Conservation (phyloP, 768 basidiomycete genomes). For the Thelephora aurantiotincta region DNA sequence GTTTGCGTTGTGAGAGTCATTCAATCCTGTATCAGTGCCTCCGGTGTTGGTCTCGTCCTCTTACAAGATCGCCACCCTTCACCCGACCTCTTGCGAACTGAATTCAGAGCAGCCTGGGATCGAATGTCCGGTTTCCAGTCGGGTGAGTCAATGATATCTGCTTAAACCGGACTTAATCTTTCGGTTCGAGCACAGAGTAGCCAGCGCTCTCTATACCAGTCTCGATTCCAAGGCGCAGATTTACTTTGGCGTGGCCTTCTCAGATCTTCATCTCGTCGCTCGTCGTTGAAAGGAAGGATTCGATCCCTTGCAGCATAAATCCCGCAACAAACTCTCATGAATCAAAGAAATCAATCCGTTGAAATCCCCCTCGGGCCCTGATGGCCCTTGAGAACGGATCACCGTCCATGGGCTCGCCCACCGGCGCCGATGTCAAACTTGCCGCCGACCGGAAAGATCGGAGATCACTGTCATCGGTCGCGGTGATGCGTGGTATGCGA, state of each 20-base stretch:
- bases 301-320: conserved; percentile 17
- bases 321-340: conserved; percentile 5
- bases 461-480: too few relatives aligned
- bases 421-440: too few relatives aligned
- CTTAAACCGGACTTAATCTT: too few relatives aligned
- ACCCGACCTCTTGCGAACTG: neutral
- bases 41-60: conserved; percentile 23
- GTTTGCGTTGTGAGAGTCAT: conserved; percentile 22
- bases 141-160: conserved; percentile 8
- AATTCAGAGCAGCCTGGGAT: conserved; percentile 19
- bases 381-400: too few relatives aligned
- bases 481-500: too few relatives aligned
- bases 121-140: conserved; percentile 24
- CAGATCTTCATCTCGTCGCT: conserved; percentile 22
- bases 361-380: too few relatives aligned
- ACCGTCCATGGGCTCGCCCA: too few relatives aligned
- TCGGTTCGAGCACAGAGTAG: too few relatives aligned
- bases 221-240: conserved; percentile 25
- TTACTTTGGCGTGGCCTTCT: conserved; percentile 21
- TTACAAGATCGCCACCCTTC: conserved; percentile 13
- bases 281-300: conserved; percentile 23
- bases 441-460: too few relatives aligned
- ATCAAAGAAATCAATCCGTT: too few relatives aligned
- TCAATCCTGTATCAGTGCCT: conserved; percentile 25
- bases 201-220: conserved; percentile 16